Conservation (phyloP, 768 basidiomycete species). For the Phylloporus arenicola region DNA sequence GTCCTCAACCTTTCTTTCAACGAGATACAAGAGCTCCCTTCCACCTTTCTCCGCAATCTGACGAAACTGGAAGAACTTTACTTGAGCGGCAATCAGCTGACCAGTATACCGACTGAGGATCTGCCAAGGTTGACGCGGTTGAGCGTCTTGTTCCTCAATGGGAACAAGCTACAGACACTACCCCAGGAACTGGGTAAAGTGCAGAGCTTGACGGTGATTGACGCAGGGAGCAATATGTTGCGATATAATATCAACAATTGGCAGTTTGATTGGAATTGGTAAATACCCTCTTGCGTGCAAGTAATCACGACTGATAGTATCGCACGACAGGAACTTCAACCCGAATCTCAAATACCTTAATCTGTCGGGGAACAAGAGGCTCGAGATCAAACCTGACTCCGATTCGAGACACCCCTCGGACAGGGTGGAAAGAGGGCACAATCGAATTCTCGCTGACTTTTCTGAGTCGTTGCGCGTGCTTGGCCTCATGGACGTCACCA, state of each 20-base stretch:
- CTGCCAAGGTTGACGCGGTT: conserved; percentile 65
- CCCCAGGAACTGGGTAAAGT: conserved; percentile 89
- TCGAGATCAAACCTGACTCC: conserved; percentile 81
- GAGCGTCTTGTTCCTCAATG: conserved; percentile 80
- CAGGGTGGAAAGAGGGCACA: conserved; percentile 23
- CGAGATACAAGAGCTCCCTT: conserved; percentile 83
- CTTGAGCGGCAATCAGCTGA: conserved; percentile 91
- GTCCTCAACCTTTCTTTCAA: conserved; percentile 95
- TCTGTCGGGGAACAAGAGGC: conserved; percentile 91
- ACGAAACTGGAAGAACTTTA: conserved; percentile 78
- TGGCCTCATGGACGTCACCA: conserved; percentile 95
- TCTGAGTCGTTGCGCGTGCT: conserved; percentile 80
- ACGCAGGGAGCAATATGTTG: conserved; percentile 89
- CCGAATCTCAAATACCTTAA: conserved; percentile 90
- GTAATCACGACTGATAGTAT: neutral
- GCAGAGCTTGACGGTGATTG: conserved; percentile 70
- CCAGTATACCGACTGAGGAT: conserved; percentile 86
- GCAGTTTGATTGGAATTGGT: conserved; percentile 99
- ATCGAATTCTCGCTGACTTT: conserved; percentile 68
- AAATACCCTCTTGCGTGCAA: conserved; percentile 14
- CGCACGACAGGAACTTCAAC: conserved; percentile 83
- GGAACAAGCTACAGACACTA: conserved; percentile 87
- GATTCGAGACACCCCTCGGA: conserved; percentile 27
- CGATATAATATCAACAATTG: conserved; percentile 98
- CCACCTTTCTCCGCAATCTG: conserved; percentile 68